Percentiles rank a stretch among this genome's conserved stretches.
These are phyloP conservation scores for Phytophthora capsici DNA, from an alignment of 352 stramenopile genomes.

Conservation along the genomic window DNA sequence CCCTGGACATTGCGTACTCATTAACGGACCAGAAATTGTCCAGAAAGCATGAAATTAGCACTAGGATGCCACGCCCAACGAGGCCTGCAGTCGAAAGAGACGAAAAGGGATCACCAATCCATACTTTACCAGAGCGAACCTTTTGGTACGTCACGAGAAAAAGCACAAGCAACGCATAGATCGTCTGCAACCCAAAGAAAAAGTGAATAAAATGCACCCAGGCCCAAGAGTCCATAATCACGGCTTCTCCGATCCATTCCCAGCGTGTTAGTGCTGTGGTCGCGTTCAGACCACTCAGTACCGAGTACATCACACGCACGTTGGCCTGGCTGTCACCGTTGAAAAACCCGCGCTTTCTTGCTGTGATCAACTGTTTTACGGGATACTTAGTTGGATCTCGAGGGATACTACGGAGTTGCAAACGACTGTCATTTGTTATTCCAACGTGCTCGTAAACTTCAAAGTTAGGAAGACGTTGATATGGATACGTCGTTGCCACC, in stretches of 20 bases:
- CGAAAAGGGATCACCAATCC: slow-evolving; percentile 52
- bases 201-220: slow-evolving; percentile 53
- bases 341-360: slow-evolving; percentile 41
- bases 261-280: slow-evolving; percentile 26
- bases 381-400: slow-evolving; percentile 10
- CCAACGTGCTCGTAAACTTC: slow-evolving; percentile 21
- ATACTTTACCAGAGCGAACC: slow-evolving; percentile 39
- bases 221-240: slow-evolving; percentile 39
- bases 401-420: slow-evolving; percentile 19
- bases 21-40: slow-evolving; percentile 46
- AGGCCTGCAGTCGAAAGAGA: slow-evolving; percentile 37
- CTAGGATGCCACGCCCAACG: slow-evolving; percentile 20
- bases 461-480: slow-evolving; percentile 31
- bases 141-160: slow-evolving; percentile 41
- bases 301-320: slow-evolving; percentile 29
- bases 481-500: slow-evolving; percentile 35
- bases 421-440: slow-evolving; percentile 13
- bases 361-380: slow-evolving; percentile 29
- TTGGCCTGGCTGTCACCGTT: slow-evolving; percentile 34
- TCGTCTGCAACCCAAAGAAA: slow-evolving; percentile 41
- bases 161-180: slow-evolving; percentile 39
- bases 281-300: slow-evolving; percentile 15
- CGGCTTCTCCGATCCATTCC: slow-evolving; percentile 26
- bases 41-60: slow-evolving; percentile 39
- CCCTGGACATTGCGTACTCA: slow-evolving; percentile 42